Evolutionary conservation across 352 stramenopile species (phyloP), one percentile per base, ranked within the genome.

Genomic region (Globisporangium radiosum): DNA sequence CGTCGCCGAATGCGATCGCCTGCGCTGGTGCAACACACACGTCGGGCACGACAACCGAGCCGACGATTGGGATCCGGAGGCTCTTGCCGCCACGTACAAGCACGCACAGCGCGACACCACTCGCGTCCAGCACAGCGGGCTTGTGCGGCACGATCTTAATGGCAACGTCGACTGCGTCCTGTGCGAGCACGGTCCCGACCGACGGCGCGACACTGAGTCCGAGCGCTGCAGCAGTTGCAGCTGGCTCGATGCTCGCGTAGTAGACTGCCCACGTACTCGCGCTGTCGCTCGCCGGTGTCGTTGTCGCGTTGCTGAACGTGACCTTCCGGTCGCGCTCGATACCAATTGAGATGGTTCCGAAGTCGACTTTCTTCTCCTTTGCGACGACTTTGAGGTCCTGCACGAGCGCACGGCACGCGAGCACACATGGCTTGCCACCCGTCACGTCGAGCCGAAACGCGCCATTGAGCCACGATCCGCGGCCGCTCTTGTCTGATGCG

Each of bases 301-400:
- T 44, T 8, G 40, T 14, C 8, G 65, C 42, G 42, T 90, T 90
- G 1, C 63, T 47, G 0, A 91, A 44, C 15, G 72, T 72, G 1
- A 91, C 37, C 25, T 69, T 72, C 52, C 85, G 88, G 15, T 87
- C 71, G 10, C 71, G 75, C 19, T 84, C 73, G 5, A 91, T 83
- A 2, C 89, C 90, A 4, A 96, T 81, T 0, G 90, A 77, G 36
- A 95, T 79, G 6, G 72, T 83, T 2, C 82, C 88, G 51, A 96
- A 90, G 48, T 94, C 83, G 14, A 97, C 54, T 48, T 79, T 85
- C 60, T 90, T 94, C 36, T 94, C 81, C 25, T 81, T 81, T 15
- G 71, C 61, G 0, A 65, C 60, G 25, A 80, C 71, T 50, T 88
- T 90, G 10, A 72, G 55, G 7, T 92, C 85, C 1, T 68, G 47